These are phyloP conservation scores for Odonthalia washingtoniensis DNA, from an alignment of 31 red algal species.

Conservation along the genomic window DNA sequence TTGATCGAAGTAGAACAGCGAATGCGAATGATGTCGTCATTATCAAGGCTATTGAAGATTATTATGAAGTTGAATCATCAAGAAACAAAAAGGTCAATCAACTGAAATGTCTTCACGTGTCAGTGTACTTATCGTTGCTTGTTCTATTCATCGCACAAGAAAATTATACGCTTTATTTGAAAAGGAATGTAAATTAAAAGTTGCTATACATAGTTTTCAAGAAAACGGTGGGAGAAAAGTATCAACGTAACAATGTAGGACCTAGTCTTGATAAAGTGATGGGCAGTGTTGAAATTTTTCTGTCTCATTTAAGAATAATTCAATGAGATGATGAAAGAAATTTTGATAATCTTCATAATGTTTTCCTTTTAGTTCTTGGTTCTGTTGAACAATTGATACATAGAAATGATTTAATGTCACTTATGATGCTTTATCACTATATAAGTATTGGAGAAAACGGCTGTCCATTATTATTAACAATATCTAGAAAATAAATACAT, in stretches of 20 bases:
- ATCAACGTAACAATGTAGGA: not conserved
- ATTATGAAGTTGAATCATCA: not conserved
- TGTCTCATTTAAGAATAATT: not conserved
- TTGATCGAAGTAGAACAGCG: not conserved
- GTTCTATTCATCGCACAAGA: not conserved
- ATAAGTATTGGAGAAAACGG: conserved; percentile 20
- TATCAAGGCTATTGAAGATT: not conserved
- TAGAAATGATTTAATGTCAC: not conserved
- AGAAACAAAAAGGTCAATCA: not conserved
- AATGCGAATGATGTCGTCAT: not conserved
- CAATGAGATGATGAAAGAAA: not conserved
- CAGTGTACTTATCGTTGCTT: not conserved
- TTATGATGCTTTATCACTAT: conserved; percentile 53
- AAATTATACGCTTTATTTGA: not conserved
- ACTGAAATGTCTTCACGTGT: not conserved
- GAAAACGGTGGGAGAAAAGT: not conserved
- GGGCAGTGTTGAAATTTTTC: not conserved
- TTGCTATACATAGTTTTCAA: not conserved
- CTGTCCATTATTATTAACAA: conserved; percentile 43
- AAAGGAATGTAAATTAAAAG: not conserved
- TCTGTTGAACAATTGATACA: not conserved
- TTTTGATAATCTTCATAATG: not conserved
- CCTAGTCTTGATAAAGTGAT: not conserved
- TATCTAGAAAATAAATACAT: conserved; percentile 27
- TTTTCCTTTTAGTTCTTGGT: not conserved